These are phyloP conservation scores for Colletotrichum caudatum DNA, from an alignment of 2,329 filamentous ascomycete species.

Conservation along the genomic window DNA sequence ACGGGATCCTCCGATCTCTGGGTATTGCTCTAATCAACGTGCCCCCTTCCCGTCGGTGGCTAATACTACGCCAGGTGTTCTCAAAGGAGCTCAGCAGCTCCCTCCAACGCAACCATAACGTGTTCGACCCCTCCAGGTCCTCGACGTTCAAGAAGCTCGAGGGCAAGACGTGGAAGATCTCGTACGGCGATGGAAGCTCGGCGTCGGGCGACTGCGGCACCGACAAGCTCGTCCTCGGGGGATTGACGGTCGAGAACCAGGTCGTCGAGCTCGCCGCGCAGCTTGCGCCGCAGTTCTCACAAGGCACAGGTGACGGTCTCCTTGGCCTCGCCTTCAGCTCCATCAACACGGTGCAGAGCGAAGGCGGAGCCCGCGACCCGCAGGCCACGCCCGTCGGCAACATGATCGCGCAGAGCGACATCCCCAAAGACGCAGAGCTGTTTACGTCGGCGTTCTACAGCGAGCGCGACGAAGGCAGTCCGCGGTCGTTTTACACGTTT, in stretches of 20 bases:
- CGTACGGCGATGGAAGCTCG: slow-evolving; percentile 75
- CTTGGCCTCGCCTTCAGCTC: slow-evolving; percentile 75
- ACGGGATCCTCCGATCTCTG: slow-evolving; percentile 81
- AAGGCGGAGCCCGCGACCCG: slow-evolving; percentile 50
- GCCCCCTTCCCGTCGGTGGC: slow-evolving; percentile 49
- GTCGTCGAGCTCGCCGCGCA: slow-evolving; percentile 73
- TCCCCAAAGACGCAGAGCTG: slow-evolving; percentile 72
- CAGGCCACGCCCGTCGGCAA: slow-evolving; percentile 83
- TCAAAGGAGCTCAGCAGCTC: slow-evolving; percentile 46
- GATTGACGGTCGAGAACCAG: slow-evolving; percentile 70
- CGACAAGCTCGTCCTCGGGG: slow-evolving; percentile 77
- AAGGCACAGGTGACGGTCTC: slow-evolving; percentile 73
- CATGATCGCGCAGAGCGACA: slow-evolving; percentile 74
- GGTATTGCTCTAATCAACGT: slow-evolving; percentile 65
- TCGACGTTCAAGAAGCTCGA: slow-evolving; percentile 50
- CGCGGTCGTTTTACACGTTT: slow-evolving; percentile 77
- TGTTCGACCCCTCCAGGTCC: slow-evolving; percentile 55
- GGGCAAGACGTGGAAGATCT: slow-evolving; percentile 71
- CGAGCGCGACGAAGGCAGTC: slow-evolving; percentile 59
- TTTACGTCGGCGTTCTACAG: slow-evolving; percentile 38
- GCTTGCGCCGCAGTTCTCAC: slow-evolving; percentile 69
- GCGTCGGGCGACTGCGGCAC: slow-evolving; percentile 73
- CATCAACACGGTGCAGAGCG: slow-evolving; percentile 73
- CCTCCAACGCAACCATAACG: slow-evolving; percentile 55
- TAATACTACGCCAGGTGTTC: slow-evolving; percentile 46